Base-by-base conservation (phyloP, 2,329 filamentous ascomycete genomes). In the Aspergillus oerlinghausenensis region DNA sequence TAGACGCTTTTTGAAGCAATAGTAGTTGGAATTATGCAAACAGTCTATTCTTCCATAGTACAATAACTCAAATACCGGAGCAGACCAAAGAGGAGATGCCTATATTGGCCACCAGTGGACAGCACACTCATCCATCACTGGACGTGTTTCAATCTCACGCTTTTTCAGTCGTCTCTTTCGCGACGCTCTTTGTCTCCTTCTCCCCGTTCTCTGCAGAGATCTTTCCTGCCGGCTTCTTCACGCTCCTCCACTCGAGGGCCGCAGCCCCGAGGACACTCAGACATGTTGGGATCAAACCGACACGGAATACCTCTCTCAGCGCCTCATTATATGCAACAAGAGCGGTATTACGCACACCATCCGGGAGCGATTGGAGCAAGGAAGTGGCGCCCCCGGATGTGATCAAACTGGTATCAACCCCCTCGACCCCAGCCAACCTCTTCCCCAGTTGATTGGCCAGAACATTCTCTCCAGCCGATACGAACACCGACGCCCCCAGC, bases 401-500 rank as follows among this genome's bases (percentile, higher is more conserved):
- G 21, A 62, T 35, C 19, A 49, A 9, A 1, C 21, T 11, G 11
- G 19, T 9, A 53, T 55, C 58, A 25, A 65, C 29, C 3, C 56
- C 60, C 1, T 43, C 21, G 17, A 62, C 35, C 1, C 29, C 19
- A 1, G 47, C 51, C 14, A 60, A 19, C 9, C 35, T 19, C n/a
- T 38, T 14, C 0, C 42, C 17, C 0, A 62, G 51, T 5, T 52
- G 40, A 11, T 51, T 59, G 2, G 57, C 52, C 14, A 61, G 29
- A 0, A 61, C 28, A 4, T 57, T 54, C 49, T 68, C 55, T 1
- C 59, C 45, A 3, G 54, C 51, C 2, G 50, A 70, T 19, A 76
- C 60, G 38, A 74, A 76, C 7, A 77, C 55, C 0, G 73, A 61
- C 7, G 72, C 73, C 1, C 72, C 73, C 0, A 77, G 60, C 0